Conservation (phyloP, 2,329 filamentous ascomycete species). For the Cladosporium oxysporum region DNA sequence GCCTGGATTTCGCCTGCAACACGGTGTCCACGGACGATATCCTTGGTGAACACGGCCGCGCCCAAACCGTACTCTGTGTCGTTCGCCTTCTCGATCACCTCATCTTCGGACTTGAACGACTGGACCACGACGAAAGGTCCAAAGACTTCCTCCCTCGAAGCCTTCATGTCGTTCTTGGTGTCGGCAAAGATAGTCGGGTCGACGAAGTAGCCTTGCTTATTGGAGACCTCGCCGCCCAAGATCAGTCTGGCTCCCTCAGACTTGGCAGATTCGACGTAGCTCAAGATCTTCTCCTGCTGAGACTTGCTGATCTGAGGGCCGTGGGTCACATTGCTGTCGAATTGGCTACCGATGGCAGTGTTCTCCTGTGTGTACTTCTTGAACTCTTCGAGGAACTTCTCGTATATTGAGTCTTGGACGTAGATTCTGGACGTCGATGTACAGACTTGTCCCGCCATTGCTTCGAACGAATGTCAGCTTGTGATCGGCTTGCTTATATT, state of each 20-base stretch:
- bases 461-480: not conserved
- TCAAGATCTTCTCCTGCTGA: slow-evolving; percentile 70
- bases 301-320: slow-evolving; percentile 72
- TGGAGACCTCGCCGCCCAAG: slow-evolving; percentile 28
- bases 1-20: slow-evolving; percentile 45
- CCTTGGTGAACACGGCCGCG: slow-evolving; percentile 45
- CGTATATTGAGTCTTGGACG: slow-evolving; percentile 59
- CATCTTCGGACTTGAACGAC: slow-evolving; percentile 48
- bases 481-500: not conserved
- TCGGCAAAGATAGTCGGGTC: slow-evolving; percentile 60
- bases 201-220: slow-evolving; percentile 64
- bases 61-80: slow-evolving; percentile 46
- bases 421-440: slow-evolving; percentile 60
- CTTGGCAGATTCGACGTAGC: slow-evolving; percentile 69
- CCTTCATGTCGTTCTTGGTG: slow-evolving; percentile 57
- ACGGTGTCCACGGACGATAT: slow-evolving; percentile 45
- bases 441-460: slow-evolving; percentile 55
- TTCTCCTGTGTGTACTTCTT: slow-evolving; percentile 59
- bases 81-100: slow-evolving; percentile 48
- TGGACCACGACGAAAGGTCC: slow-evolving; percentile 63
- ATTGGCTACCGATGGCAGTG: slow-evolving; percentile 70
- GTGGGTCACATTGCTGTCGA: slow-evolving; percentile 68
- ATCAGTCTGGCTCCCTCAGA: slow-evolving; percentile 32
- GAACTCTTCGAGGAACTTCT: slow-evolving; percentile 66
- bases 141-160: slow-evolving; percentile 65